Evolutionary conservation across 768 basidiomycete species (phyloP), one percentile per base, ranked within the genome.

Genomic region (Leccinum obscurum): DNA sequence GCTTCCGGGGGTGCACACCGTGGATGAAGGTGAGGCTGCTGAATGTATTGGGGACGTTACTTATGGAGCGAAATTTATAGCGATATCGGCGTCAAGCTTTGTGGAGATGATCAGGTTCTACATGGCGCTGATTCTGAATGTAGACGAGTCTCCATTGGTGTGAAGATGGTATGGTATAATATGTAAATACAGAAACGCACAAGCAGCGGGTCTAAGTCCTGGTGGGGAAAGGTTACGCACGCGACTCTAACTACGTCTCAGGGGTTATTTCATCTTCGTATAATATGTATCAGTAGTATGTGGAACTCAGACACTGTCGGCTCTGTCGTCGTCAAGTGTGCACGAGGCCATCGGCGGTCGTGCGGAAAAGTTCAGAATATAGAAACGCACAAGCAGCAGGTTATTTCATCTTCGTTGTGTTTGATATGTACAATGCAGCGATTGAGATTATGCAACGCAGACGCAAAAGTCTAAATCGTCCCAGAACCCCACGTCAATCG

Each of bases 71-170:
- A 13, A 37, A n/a, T 51, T 22, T 14, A 22, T 49, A 57, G 88
- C 76, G 24, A 73, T 86, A n/a, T 63, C 74, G 10, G 78, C 77
- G 1, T 80, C 83, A 59, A 72, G 75, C 7, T 83, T 88, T 60
- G 69, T 89, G 49, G 87, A 89, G 68, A 80, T 85, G 56, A 84
- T 90, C 51, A 76, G 83, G 26, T 92, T 90, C 74, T 89, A 84
- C 69, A 76, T 81, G 1, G 80, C 80, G 3, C 75, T 90, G 35
- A 83, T 91, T 20, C 76, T 92, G 44, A 92, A 90, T 63, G 80
- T 78, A 1, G 89, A 91, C 58, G 88, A 90, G 67, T 75, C 81
- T 0, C 3, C 1, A 8, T 9, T 62, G 1, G 17, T 32, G 28
- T 62, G 37, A 61, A 7, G 17, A 46, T 4, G 15, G 1, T 3